These are phyloP conservation scores for Pseudonitzschia delicatissima DNA, from an alignment of 108 stramenopile genomes.

Conservation along the genomic window DNA sequence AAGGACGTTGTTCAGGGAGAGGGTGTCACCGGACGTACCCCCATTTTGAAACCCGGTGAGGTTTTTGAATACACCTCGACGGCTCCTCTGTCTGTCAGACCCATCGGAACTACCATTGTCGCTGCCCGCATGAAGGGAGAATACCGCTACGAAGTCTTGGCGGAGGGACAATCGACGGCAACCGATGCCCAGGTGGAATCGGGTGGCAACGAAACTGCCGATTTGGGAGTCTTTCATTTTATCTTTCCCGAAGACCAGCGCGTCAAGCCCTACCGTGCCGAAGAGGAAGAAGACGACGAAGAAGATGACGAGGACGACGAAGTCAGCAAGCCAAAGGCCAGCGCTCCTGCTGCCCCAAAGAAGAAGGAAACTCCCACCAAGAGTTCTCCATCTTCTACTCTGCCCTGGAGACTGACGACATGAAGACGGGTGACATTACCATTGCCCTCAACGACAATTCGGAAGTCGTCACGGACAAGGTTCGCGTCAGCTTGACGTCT, in stretches of 20 bases:
- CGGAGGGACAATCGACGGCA: conserved; percentile 66
- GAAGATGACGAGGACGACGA: conserved; percentile 68
- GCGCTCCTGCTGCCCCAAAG: conserved; percentile 18
- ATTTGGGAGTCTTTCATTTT: conserved; percentile 80
- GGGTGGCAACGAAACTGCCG: conserved; percentile 70
- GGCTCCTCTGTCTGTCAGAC: conserved; percentile 74
- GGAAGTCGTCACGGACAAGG: conserved; percentile 61
- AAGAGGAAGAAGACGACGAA: conserved; percentile 75
- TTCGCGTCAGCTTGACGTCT: conserved; percentile 78
- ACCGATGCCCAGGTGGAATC: conserved; percentile 68
- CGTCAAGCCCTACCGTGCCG: conserved; percentile 63
- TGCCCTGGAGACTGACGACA: conserved; percentile 69
- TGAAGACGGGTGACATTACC: conserved; percentile 70
- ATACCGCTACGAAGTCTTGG: conserved; percentile 66
- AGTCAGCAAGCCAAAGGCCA: conserved; percentile 20
- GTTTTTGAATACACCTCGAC: conserved; percentile 92
- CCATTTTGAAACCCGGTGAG: conserved; percentile 88
- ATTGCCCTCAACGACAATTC: conserved; percentile 61
- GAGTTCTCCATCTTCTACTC: conserved; percentile 10
- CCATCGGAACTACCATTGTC: conserved; percentile 79
- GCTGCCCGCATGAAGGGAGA: conserved; percentile 85
- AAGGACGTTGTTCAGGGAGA: conserved; percentile 90
- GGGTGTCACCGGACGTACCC: conserved; percentile 89
- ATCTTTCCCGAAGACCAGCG: conserved; percentile 86
- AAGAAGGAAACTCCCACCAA: neutral